Evolutionary conservation across 768 basidiomycete genomes (phyloP).

Genomic region (Macrolepiota dolichaula): DNA sequence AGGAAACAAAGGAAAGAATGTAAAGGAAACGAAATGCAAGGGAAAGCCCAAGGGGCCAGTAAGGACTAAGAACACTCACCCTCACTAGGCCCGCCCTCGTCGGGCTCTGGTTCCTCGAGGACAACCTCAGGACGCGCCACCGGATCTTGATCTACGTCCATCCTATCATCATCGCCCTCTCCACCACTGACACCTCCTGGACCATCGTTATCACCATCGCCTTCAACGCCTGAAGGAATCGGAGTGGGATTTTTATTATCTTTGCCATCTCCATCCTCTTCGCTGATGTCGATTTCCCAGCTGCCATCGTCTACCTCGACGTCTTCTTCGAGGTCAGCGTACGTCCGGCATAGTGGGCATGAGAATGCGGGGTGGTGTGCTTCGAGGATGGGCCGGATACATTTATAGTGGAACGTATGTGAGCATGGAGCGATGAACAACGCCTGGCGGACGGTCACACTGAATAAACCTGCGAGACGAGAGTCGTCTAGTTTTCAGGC

Average conservation of each 20-base stretch:
- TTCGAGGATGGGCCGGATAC: slow-evolving; percentile 86
- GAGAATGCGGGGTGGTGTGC: slow-evolving; percentile 88
- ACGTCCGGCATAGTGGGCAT: slow-evolving; percentile 93
- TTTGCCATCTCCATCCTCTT: not conserved
- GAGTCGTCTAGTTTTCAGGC: too few relatives aligned
- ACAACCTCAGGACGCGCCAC: not conserved
- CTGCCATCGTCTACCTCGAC: slow-evolving; percentile 24
- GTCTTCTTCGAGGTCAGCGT: slow-evolving; percentile 94
- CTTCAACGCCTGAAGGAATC: too few relatives aligned
- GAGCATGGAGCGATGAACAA: slow-evolving; percentile 98
- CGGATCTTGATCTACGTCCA: not conserved
- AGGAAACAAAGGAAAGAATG: too few relatives aligned
- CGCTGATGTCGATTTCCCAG: not conserved
- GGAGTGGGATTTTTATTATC: too few relatives aligned
- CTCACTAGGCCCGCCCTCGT: not conserved
- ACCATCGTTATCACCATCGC: not conserved
- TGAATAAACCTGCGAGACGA: slow-evolving; percentile 52
- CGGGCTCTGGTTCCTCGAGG: not conserved
- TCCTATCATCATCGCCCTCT: slow-evolving; percentile 12
- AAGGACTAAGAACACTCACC: too few relatives aligned
- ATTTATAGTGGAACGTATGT: slow-evolving; percentile 95
- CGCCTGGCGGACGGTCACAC: slow-evolving; percentile 90
- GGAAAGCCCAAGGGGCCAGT: too few relatives aligned
- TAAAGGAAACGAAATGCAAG: too few relatives aligned
- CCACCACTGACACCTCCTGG: slow-evolving; percentile 6